A percentile compares a stretch with the other conserved stretches of the same genome.
phyloP scores from a whole-genome alignment of 2,329 filamentous ascomycete species.

The Amesomyces nigricolor region DNA sequence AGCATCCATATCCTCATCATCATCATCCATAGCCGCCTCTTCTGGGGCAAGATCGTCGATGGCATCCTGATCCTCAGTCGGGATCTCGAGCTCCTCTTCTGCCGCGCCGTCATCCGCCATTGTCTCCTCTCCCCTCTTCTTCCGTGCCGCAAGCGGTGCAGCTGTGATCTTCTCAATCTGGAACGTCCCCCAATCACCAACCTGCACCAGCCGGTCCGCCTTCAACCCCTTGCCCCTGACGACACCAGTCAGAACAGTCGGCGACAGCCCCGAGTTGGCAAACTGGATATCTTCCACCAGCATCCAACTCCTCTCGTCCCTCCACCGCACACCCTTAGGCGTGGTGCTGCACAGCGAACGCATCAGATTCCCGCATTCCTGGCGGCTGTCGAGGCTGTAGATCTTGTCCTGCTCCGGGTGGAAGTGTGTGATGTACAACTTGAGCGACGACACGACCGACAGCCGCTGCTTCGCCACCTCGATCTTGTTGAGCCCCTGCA shows the following conservation, averaged over 20 bases:
- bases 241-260: slow-evolving; percentile 74
- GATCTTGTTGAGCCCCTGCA: slow-evolving; percentile 71
- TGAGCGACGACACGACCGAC: slow-evolving; percentile 74
- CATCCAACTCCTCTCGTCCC: slow-evolving; percentile 95
- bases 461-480: slow-evolving; percentile 73
- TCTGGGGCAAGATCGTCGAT: slow-evolving; percentile 81
- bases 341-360: slow-evolving; percentile 85
- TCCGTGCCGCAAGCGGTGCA: slow-evolving; percentile 59
- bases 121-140: slow-evolving; percentile 53
- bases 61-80: slow-evolving; percentile 76
- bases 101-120: slow-evolving; percentile 61
- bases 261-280: slow-evolving; percentile 52
- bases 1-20: slow-evolving; percentile 46
- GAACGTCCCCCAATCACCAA: slow-evolving; percentile 91
- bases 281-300: slow-evolving; percentile 77
- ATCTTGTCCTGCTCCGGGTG: slow-evolving; percentile 90
- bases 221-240: slow-evolving; percentile 83
- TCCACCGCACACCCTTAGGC: slow-evolving; percentile 91
- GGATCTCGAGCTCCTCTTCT: slow-evolving; percentile 60
- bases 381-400: slow-evolving; percentile 78
- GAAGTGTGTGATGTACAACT: slow-evolving; percentile 90
- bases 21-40: slow-evolving; percentile 66
- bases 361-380: slow-evolving; percentile 87
- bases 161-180: slow-evolving; percentile 85
- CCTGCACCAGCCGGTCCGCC: slow-evolving; percentile 80